phyloP scores from a whole-genome alignment of 1,284 basidiomycete genomes.

The Moesziomyces antarcticus region DNA sequence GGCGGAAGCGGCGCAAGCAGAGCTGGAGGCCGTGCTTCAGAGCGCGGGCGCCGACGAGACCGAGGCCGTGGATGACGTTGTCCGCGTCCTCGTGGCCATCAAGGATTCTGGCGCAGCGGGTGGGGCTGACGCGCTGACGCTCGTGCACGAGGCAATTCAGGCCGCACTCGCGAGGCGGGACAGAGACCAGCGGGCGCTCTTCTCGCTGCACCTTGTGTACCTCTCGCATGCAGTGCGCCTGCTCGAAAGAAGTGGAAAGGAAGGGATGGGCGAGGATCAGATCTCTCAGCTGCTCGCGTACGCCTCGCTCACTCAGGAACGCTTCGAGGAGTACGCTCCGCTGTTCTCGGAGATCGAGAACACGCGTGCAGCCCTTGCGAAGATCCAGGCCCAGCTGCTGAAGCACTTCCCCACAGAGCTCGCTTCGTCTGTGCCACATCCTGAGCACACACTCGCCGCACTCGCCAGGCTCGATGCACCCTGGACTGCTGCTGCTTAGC shows the following conservation, averaged over 20 bases:
- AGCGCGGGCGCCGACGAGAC: background rate
- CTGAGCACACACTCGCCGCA: background rate
- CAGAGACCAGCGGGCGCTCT: conserved; percentile 16
- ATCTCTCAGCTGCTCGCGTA: conserved; percentile 24
- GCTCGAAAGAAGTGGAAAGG: background rate
- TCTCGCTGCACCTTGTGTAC: conserved; percentile 23
- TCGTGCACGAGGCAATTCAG: conserved; percentile 33
- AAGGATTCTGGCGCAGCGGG: background rate
- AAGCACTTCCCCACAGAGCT: background rate
- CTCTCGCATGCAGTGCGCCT: conserved; percentile 16
- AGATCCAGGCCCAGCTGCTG: conserved; percentile 5
- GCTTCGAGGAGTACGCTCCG: conserved; percentile 15
- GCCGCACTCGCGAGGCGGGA: conserved; percentile 1
- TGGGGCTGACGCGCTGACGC: conserved; percentile 1
- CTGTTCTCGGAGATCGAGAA: conserved; percentile 24
- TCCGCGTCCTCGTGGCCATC: conserved; percentile 24
- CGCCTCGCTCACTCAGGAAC: conserved; percentile 15
- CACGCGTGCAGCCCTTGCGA: background rate
- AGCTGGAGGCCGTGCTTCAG: conserved; percentile 71
- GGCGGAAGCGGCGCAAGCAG: conserved; percentile 85
- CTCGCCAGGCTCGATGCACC: conserved; percentile 26
- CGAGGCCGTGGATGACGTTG: conserved; percentile 5
- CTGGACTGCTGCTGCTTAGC: conserved; percentile 5
- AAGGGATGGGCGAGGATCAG: conserved; percentile 7
- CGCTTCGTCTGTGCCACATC: background rate